Evolutionary conservation across 805 yeast species (phyloP).

Genomic region (Saccharomyces jurei): DNA sequence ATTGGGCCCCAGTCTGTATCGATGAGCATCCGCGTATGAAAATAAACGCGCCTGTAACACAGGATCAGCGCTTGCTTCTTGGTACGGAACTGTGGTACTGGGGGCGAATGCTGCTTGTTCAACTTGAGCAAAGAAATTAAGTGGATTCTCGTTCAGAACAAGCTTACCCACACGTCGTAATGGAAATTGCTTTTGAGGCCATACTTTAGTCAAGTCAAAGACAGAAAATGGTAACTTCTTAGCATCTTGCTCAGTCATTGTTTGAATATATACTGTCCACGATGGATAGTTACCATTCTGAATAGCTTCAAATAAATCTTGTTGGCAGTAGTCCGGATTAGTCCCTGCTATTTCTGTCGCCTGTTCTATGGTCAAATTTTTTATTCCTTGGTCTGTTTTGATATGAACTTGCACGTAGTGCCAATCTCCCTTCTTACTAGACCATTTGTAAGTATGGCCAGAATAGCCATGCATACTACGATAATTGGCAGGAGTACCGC

Average conservation of each 20-base stretch:
- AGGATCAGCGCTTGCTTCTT: slow-evolving; percentile 78
- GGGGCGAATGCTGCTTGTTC: slow-evolving; percentile 86
- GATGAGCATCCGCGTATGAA: slow-evolving; percentile 79
- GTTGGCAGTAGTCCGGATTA: slow-evolving; percentile 76
- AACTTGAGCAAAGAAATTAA: slow-evolving; percentile 79
- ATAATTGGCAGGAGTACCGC: slow-evolving; percentile 52
- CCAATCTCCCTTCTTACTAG: slow-evolving; percentile 45
- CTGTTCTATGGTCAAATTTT: slow-evolving; percentile 51
- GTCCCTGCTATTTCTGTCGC: slow-evolving; percentile 61
- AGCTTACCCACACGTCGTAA: slow-evolving; percentile 77
- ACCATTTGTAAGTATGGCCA: slow-evolving; percentile 58
- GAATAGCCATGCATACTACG: slow-evolving; percentile 58
- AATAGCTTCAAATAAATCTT: slow-evolving; percentile 72
- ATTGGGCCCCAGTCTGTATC: slow-evolving; percentile 69
- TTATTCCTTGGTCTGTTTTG: slow-evolving; percentile 45
- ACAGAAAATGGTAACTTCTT: slow-evolving; percentile 69
- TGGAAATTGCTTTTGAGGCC: slow-evolving; percentile 87
- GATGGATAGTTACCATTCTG: slow-evolving; percentile 71
- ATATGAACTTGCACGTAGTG: slow-evolving; percentile 53
- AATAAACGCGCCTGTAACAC: slow-evolving; percentile 75
- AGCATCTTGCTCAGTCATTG: slow-evolving; percentile 80
- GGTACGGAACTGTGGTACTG: slow-evolving; percentile 75
- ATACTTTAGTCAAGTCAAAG: slow-evolving; percentile 83
- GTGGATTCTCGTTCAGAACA: slow-evolving; percentile 72
- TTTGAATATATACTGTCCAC: slow-evolving; percentile 80